Evolutionary conservation across 106 monocot genomes (phyloP).

Genomic region (Phalaenopsis equestris): DNA sequence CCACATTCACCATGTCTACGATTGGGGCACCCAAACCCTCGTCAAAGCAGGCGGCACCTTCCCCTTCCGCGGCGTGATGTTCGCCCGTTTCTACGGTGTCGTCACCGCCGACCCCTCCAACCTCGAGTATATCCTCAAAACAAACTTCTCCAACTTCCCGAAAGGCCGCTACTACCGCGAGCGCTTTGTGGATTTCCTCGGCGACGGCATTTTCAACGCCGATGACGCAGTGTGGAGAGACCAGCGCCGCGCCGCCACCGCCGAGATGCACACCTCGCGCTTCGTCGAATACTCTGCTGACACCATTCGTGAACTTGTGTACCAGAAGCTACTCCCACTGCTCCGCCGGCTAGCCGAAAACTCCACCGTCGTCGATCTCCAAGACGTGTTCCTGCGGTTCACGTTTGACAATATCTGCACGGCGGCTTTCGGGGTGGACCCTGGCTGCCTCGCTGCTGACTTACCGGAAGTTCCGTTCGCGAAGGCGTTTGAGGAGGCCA

Average conservation of each 20-base stretch:
- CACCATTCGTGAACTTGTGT: constrained; percentile 38
- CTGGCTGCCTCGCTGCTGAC: constrained; percentile 56
- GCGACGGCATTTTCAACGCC: constrained; percentile 94
- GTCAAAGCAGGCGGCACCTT: constrained; percentile 52
- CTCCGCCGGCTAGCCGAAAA: constrained; percentile 12
- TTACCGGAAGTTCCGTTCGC: constrained; percentile 64
- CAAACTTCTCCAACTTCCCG: constrained; percentile 75
- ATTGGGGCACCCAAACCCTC: constrained; percentile 52
- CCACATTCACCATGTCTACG: constrained; percentile 43
- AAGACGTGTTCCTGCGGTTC: constrained; percentile 81
- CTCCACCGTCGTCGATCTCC: constrained; percentile 30
- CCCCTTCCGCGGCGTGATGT: constrained; percentile 59
- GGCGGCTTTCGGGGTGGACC: constrained; percentile 75
- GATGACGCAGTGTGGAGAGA: constrained; percentile 59
- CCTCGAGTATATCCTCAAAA: constrained; percentile 82
- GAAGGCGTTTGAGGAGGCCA: constrained; percentile 73
- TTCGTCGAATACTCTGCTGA: constrained; percentile 39
- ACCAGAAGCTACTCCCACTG: constrained; percentile 44
- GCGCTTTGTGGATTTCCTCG: constrained; percentile 74
- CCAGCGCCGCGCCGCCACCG: constrained; percentile 62
- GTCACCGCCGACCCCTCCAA: constrained; percentile 51
- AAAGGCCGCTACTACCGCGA: constrained; percentile 79
- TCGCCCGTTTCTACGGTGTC: constrained; percentile 43
- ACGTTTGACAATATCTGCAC: constrained; percentile 86
- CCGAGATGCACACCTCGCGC: constrained; percentile 74